Evolutionary conservation across 1,139 yeast species (phyloP), one percentile per base, ranked within the genome.

Genomic region (Diutina mesorugosa): DNA sequence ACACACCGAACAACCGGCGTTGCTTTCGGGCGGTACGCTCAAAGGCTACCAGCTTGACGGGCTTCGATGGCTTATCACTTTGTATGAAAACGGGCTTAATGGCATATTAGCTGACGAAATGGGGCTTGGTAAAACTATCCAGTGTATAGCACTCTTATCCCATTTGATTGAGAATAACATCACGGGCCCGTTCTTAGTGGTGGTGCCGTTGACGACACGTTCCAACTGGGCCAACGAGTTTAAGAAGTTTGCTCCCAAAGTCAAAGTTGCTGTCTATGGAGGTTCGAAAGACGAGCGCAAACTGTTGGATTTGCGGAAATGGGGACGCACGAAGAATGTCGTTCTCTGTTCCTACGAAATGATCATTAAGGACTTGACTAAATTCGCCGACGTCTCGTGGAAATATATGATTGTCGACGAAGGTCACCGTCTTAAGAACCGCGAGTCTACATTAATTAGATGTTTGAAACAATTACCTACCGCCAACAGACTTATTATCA

Each of bases 41-140:
- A 89, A 90, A 65, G 86, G 83, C 41, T 91, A 93, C 66, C 99
- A 93, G 68, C 67, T 90, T 32, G 93, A 87, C 57, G 99, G 98
- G 0, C 78, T 91, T 58, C 91, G 89, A 62, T 93, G 98, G 98
- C 72, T 93, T 55, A 79, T 85, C 12, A 87, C 96, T 0, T 72
- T 93, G 38, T 93, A 87, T 67, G 95, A 91, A 67, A 93, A 93
- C 68, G 99, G 98, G 0, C 74, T 93, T 45, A 93, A 93, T 69
- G 99, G 99, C 3, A 90, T 93, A 45, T 72, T 93, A 38, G 98
- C 98, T 0, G 98, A 93, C 69, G 98, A 91, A 68, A 93, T 91
- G 98, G 98, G 98, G 0, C 73, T 90, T 50, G 98, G 99, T 6
- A 91, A 91, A 66, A 93, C 98, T 0, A 70, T 91, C 12, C 97